phyloP scores from a whole-genome alignment of 805 yeast species.

The Hemisphaericaspora nanyangensis region DNA sequence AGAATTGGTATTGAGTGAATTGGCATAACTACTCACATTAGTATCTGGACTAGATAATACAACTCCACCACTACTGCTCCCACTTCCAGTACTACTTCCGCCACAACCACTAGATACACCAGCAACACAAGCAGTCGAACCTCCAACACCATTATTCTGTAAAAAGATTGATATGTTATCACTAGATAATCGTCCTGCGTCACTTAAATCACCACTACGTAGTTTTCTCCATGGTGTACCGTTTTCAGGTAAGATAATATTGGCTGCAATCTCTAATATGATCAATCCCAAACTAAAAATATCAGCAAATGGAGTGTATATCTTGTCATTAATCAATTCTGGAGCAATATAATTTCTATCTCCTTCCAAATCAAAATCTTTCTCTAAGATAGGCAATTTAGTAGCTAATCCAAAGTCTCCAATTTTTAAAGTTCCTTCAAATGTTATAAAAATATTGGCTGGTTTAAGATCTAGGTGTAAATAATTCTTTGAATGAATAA shows the following conservation, averaged over 20 bases:
- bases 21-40: background rate
- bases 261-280: conserved; percentile 93
- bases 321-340: conserved; percentile 77
- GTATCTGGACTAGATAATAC: background rate
- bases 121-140: conserved; percentile 6
- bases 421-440: conserved; percentile 89
- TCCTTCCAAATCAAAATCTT: conserved; percentile 86
- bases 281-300: conserved; percentile 91
- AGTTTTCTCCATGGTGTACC: conserved; percentile 96
- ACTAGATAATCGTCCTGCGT: conserved; percentile 79
- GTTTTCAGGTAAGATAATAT: conserved; percentile 90
- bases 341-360: conserved; percentile 98
- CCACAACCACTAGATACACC: background rate
- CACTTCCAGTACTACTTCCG: conserved; percentile 2
- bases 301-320: conserved; percentile 89
- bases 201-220: conserved; percentile 91
- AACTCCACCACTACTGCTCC: background rate
- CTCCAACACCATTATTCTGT: conserved; percentile 30
- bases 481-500: conserved; percentile 69
- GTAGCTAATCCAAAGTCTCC: conserved; percentile 98
- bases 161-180: conserved; percentile 43
- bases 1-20: conserved; percentile 1
- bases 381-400: conserved; percentile 61
- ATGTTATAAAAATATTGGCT: conserved; percentile 88
- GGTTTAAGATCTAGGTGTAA: conserved; percentile 92